A percentile compares a stretch with the other conserved stretches of the same genome.
These are phyloP conservation scores for Aspergillus taichungensis DNA, from an alignment of 495 filamentous ascomycete species.

Conservation along the genomic window DNA sequence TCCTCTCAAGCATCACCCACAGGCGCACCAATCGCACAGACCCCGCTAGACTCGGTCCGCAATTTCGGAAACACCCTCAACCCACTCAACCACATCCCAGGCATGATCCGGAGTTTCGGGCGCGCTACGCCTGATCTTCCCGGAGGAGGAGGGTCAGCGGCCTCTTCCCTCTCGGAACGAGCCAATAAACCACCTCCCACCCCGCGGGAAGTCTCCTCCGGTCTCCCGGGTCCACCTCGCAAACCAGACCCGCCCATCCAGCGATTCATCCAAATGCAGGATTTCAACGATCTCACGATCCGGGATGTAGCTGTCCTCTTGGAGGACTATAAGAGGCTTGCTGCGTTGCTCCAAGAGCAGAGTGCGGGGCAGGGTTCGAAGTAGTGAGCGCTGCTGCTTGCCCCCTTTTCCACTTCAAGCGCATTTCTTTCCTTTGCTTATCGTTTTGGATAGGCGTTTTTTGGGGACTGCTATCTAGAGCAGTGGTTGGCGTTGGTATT, in stretches of 20 bases:
- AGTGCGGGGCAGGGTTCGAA: slow-evolving; percentile 14
- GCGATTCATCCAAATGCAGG: slow-evolving; percentile 72
- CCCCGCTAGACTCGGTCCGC: slow-evolving; percentile 73
- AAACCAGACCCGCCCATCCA: slow-evolving; percentile 65
- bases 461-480: too few species aligned
- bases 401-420: not conserved
- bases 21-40: slow-evolving; percentile 22
- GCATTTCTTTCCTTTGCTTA: not conserved
- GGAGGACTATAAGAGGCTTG: slow-evolving; percentile 79
- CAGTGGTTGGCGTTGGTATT: not conserved
- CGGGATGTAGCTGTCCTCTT: slow-evolving; percentile 76
- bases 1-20: slow-evolving; percentile 12
- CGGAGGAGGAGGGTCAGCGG: slow-evolving; percentile 8
- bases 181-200: slow-evolving; percentile 20
- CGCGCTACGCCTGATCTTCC: slow-evolving; percentile 40
- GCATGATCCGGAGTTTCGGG: slow-evolving; percentile 72
- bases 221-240: slow-evolving; percentile 12
- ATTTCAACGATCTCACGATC: slow-evolving; percentile 68
- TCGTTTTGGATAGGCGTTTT: not conserved
- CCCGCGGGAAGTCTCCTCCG: slow-evolving; percentile 12
- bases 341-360: slow-evolving; percentile 33
- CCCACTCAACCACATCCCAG: slow-evolving; percentile 67
- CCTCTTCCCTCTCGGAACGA: slow-evolving; percentile 24
- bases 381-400: not conserved
- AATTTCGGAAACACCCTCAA: slow-evolving; percentile 76